Base-by-base conservation (phyloP, 208 protist genomes). In the Acanthamoeba triangularis region DNA sequence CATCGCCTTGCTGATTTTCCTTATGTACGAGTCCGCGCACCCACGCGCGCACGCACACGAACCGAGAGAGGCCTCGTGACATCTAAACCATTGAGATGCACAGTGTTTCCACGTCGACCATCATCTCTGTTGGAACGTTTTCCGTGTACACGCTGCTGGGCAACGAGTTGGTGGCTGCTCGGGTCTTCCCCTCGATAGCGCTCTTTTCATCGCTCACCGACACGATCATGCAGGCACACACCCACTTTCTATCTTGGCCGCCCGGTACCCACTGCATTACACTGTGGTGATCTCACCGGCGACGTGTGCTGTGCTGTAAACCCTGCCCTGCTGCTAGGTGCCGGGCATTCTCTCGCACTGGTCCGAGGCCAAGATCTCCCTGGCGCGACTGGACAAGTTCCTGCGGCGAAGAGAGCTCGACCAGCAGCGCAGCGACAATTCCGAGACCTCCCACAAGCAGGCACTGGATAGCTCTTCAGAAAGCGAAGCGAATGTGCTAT, bases 321-420 rank as follows among this genome's bases (percentile, higher is more conserved):
- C 23, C 20, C 23, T 23, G 61, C 33, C 11, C 49, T 56, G 10
- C 52, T 56, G 10, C 20, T 61, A 61, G 56, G 56, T 61, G 56
- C 56, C 56, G 10, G 56, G 56, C 56, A 61, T 61, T 16, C 56
- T 56, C 5, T 20, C 52, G 28, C 78, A 30, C 28, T 65, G 41
- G n/a, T 44, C 96, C 35, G 96, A 97, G 67, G 95, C 95, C 35
- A 82, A n/a, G 8, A 92, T 94, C 18, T 96, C 95, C 33, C 63
- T 96, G 56, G 41, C 74, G 23, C 54, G 96, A 65, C 67, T 97
- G 33, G 85, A 95, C 94, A 93, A 84, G 13, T 97, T 97, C 82
- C 56, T 97, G 16, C 37, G 92, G 2, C 61, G 41, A 23, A 10
- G 5, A 13, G 84, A 90, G 28, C 56, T 72, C 44, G 76, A 35